Conservation (phyloP, 768 basidiomycete genomes). For the Auriculariales sp. region DNA sequence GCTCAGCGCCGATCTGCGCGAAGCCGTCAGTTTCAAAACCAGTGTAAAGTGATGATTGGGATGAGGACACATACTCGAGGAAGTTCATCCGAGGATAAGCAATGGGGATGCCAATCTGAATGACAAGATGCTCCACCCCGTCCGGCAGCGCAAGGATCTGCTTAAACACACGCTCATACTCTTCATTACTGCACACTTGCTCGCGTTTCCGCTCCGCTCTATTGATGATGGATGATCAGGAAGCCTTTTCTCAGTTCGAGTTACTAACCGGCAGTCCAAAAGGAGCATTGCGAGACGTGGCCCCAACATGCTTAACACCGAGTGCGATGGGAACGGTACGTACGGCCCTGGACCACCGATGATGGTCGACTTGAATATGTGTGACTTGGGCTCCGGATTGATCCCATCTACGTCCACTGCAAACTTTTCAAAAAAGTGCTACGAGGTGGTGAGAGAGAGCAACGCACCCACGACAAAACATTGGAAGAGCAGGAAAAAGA, state of each 20-base stretch:
- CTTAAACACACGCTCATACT: conserved; percentile 64
- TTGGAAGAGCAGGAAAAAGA: conserved; percentile 90
- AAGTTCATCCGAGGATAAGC: conserved; percentile 93
- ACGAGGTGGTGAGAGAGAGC: not conserved
- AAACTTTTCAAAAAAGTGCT: conserved; percentile 2
- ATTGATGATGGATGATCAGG: conserved; percentile 16
- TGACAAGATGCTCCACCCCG: conserved; percentile 64
- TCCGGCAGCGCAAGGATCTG: conserved; percentile 45
- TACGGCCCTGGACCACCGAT: conserved; percentile 67
- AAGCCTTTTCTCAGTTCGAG: conserved; percentile 1
- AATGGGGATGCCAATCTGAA: conserved; percentile 75
- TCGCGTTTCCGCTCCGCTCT: conserved; percentile 77
- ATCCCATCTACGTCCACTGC: conserved; percentile 63
- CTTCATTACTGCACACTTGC: conserved; percentile 57
- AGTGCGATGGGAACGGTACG: conserved; percentile 69
- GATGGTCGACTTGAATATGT: conserved; percentile 57
- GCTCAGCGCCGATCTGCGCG: conserved; percentile 35
- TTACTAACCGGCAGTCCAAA: conserved; percentile 63
- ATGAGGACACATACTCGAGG: conserved; percentile 30
- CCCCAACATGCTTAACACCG: conserved; percentile 65
- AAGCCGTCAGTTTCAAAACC: conserved; percentile 15
- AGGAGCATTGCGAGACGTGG: conserved; percentile 62
- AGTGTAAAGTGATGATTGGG: not conserved
- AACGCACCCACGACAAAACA: conserved; percentile 67
- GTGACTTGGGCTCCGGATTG: conserved; percentile 41